Evolutionary conservation across 495 filamentous ascomycete genomes (phyloP), one percentile per base, ranked within the genome.

Genomic region (Penicillium tannophilum): DNA sequence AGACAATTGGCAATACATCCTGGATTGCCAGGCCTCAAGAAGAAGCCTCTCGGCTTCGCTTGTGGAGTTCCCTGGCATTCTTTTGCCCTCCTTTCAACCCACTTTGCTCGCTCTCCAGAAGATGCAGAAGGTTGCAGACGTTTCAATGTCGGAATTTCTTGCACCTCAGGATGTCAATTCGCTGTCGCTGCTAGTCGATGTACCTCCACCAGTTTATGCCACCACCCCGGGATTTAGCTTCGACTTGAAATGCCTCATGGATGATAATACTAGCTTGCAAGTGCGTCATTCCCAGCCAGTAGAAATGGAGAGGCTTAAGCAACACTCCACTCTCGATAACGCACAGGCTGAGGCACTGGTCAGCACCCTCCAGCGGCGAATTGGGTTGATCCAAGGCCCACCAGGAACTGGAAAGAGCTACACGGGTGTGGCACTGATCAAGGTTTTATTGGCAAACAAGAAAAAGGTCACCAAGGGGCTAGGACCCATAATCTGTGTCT

Each of bases 321-420:
- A 67, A 4, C 59, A 70, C 42, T 80, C 84, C 1, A 77, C 66
- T 4, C 79, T 89, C 2, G 88, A 90, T 57, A 59, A 76, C 26
- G 79, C 76, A 0, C 88, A 95, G 65, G 79, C 80, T 14, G 43
- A 65, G 0, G 83, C 86, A 4, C 67, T 90, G 16, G 64, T 88
- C 3, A 65, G 78, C 28, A 75, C 84, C 16, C 72, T 95, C 4
- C 79, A 75, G 2, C 76, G 79, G 4, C 72, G 72, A 5, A 60
- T 91, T 45, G 54, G 43, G 4, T 45, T 57, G 2, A 63, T 55
- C 11, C 55, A 63, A 51, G 60, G 60, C 16, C 60, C 60, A 36
- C 60, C 60, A 4, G 60, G 60, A 1, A 62, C 60, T 3, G 60
- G 60, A 2, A 62, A 62, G 14, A 54, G 49, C 17, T 58, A 54